Evolutionary conservation across 1,284 basidiomycete species (phyloP).

Genomic region (Ganoderma boninense): DNA sequence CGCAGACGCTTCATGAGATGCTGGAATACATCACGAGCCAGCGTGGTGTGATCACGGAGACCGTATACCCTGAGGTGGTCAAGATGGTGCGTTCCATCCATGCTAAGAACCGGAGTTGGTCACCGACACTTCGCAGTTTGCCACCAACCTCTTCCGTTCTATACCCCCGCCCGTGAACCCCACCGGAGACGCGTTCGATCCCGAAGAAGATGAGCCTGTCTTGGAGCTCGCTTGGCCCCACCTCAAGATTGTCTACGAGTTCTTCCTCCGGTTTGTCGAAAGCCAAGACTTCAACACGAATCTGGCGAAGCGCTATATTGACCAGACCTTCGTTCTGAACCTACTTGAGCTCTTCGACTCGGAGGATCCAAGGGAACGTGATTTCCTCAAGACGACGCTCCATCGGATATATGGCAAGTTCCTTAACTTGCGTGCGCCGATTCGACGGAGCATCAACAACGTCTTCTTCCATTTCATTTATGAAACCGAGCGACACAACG

Average conservation of each 20-base stretch:
- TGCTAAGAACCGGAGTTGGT: conserved; percentile 6
- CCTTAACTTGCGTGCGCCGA: conserved; percentile 97
- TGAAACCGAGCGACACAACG: conserved; percentile 98
- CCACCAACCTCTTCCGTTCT: conserved; percentile 97
- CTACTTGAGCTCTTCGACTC: conserved; percentile 99
- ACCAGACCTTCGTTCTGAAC: conserved; percentile 95
- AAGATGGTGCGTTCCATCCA: conserved; percentile 81
- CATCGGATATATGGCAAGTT: conserved; percentile 99
- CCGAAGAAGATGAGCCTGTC: conserved; percentile 99
- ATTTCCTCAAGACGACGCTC: conserved; percentile 98
- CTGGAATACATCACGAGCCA: conserved; percentile 99
- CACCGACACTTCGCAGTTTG: conserved; percentile 68
- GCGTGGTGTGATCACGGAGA: conserved; percentile 95
- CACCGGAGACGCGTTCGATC: conserved; percentile 97
- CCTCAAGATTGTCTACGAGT: conserved; percentile 99
- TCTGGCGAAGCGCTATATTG: conserved; percentile 97
- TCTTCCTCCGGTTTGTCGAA: conserved; percentile 99
- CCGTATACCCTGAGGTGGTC: conserved; percentile 98
- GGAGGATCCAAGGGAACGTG: conserved; percentile 98
- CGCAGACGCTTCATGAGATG: conserved; percentile 98
- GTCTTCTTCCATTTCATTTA: conserved; percentile 99
- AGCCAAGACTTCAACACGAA: conserved; percentile 99
- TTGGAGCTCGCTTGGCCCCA: conserved; percentile 99
- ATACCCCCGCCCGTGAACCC: conserved; percentile 99
- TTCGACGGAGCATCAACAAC: conserved; percentile 99